Base-by-base conservation (phyloP, 768 basidiomycete species). In the Auriculariales sp. region DNA sequence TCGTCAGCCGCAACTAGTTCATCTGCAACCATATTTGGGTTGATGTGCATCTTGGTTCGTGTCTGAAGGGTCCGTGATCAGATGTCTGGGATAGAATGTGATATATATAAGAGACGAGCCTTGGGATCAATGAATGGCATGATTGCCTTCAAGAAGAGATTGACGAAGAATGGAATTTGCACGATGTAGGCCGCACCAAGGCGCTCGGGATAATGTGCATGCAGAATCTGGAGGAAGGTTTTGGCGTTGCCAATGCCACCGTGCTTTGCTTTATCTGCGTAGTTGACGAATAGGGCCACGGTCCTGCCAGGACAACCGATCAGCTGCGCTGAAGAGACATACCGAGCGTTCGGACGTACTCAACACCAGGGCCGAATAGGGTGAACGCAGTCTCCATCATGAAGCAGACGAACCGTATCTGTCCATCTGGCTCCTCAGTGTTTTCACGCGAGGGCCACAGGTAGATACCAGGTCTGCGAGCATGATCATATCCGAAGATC, bases 191-290 rank as follows among this genome's bases (percentile, higher is more conserved):
- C 75, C 27, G 62, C 61, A 24, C 86, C 88, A 28, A 94, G 77
- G 3, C 91, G 78, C 61, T 94, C 91, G 0, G 88, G 88, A 57
- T 89, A 91, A 59, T 91, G 86, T 22, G 77, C 73, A 57, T 89
- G 87, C 12, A 89, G 69, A 55, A 87, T 82, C 60, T 71, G 64
- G 48, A 83, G 70, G 11, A 75, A 69, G 24, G 56, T 59, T 9
- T 68, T 64, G 5, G 73, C 53, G 10, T 61, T 66, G 0, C 56
- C 28, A 11, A 77, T 46, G 5, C 70, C 67, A 0, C 75, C 71
- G 24, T 57, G 75, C 63, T 85, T 88, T 30, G 73, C 77, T 59
- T 73, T 72, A 59, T 85, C 83, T 3, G 75, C 82, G 49, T 80
- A 88, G 67, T 91, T 79, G 55, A 89, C 78, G 64, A 91, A 75